phyloP scores from a whole-genome alignment of 2,329 filamentous ascomycete species.

The Pseudocercospora cruenta region DNA sequence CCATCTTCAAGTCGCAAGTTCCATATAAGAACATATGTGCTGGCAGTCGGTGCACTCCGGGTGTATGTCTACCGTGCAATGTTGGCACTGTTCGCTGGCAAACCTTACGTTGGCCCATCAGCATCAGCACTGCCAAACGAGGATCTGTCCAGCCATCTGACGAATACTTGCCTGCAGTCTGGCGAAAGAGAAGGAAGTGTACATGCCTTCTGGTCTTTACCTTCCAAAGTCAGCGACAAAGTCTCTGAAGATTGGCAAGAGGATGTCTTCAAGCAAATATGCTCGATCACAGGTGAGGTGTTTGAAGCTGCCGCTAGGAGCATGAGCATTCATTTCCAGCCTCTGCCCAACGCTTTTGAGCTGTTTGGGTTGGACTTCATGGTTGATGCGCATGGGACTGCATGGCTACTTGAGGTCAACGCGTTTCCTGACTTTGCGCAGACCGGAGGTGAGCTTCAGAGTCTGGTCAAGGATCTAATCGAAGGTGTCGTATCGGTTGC shows the following conservation, averaged over 20 bases:
- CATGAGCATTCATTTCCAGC: conserved; percentile 91
- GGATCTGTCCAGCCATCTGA: conserved; percentile 77
- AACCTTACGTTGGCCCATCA: conserved; percentile 70
- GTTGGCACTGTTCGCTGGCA: conserved; percentile 88
- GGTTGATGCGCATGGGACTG: conserved; percentile 65
- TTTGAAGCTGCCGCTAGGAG: conserved; percentile 85
- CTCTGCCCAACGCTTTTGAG: conserved; percentile 86
- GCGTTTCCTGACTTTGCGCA: conserved; percentile 95
- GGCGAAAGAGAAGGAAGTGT: conserved; percentile 66
- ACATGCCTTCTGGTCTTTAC: conserved; percentile 73
- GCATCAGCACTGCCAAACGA: conserved; percentile 40
- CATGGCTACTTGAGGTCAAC: conserved; percentile 89
- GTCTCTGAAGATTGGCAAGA: conserved; percentile 53
- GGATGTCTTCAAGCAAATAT: conserved; percentile 74
- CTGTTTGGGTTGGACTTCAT: conserved; percentile 90
- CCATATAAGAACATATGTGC: conserved; percentile 89
- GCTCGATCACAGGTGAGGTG: conserved; percentile 70
- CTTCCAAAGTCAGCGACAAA: conserved; percentile 39
- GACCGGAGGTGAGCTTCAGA: conserved; percentile 75
- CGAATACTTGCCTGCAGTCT: conserved; percentile 88
- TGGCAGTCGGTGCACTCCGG: conserved; percentile 75
- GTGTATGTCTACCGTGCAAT: conserved; percentile 88
- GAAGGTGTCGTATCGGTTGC: conserved; percentile 70
- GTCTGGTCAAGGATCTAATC: conserved; percentile 76
- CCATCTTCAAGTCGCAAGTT: conserved; percentile 72